Conservation (phyloP, 106 monocot species). For the Hemerocallis citrina region DNA sequence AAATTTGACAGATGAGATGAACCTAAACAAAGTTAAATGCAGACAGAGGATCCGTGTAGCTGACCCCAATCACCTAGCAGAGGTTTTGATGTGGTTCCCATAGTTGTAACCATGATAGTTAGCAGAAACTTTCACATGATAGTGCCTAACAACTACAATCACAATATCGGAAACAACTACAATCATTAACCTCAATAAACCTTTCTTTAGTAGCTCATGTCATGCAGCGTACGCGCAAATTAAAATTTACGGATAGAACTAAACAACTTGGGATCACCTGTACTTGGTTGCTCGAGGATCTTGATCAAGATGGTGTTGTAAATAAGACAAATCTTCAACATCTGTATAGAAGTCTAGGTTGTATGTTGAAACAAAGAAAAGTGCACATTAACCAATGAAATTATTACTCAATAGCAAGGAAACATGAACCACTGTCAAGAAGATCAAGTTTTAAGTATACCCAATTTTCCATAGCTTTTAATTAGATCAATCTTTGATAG, state of each 20-base stretch:
- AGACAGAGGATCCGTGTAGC: too few species aligned
- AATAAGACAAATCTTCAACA: slow-evolving; percentile 92
- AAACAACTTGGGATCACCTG: slow-evolving; percentile 33
- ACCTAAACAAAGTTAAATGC: too few species aligned
- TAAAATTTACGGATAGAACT: background rate
- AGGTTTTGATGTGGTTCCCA: too few species aligned
- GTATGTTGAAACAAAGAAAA: slow-evolving; percentile 44
- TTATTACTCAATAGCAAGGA: background rate
- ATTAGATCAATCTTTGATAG: slow-evolving; percentile 96
- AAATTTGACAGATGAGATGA: too few species aligned
- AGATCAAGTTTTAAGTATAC: slow-evolving; percentile 16
- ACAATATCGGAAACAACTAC: background rate
- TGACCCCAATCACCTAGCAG: too few species aligned
- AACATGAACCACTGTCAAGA: background rate
- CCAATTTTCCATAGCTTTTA: slow-evolving; percentile 86
- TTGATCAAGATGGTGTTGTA: slow-evolving; percentile 88
- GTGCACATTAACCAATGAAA: background rate
- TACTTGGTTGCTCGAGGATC: slow-evolving; percentile 89
- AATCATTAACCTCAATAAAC: too few species aligned
- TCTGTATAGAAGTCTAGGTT: slow-evolving; percentile 95
- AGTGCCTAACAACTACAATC: background rate
- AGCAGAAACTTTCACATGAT: background rate
- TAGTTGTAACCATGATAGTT: too few species aligned
- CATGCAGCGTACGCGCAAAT: background rate
- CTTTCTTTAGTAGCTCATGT: background rate